These are phyloP conservation scores for Polytrichum commune DNA, from an alignment of 225 moss, liverwort and hornwort genomes.

Conservation along the genomic window DNA sequence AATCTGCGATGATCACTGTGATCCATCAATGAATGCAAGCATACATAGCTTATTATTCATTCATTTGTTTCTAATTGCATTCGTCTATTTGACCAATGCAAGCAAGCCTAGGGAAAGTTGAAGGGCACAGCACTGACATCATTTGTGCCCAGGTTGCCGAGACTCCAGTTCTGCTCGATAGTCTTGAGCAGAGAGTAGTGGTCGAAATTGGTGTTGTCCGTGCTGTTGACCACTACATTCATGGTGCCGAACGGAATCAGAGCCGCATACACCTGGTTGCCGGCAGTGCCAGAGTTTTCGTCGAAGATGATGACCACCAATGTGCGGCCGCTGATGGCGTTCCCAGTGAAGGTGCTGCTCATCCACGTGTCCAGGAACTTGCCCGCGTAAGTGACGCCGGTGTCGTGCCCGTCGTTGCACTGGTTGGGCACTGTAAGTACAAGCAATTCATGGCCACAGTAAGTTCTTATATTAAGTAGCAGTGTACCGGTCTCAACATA, in stretches of 20 bases:
- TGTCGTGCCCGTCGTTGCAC: constrained; percentile 12
- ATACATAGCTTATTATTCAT: too few species aligned
- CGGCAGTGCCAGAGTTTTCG: constrained; percentile 3
- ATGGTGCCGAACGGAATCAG: constrained; percentile 8
- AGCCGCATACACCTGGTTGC: constrained; percentile 10
- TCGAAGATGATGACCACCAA: constrained; percentile 7
- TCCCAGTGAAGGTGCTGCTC: constrained; percentile 5
- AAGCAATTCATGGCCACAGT: too few species aligned
- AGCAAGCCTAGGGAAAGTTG: constrained; percentile 6
- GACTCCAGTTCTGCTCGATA: constrained; percentile 1
- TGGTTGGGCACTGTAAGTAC: constrained; percentile 1
- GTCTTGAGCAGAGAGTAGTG: constrained; percentile 8
- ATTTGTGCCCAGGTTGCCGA: neutral
- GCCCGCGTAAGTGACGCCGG: constrained; percentile 3
- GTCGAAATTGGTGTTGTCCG: constrained; percentile 4
- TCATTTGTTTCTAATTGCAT: too few species aligned
- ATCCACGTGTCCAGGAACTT: constrained; percentile 5
- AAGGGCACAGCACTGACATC: constrained; percentile 5
- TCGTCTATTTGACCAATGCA: too few species aligned
- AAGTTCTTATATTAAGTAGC: too few species aligned
- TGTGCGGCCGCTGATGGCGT: constrained; percentile 11
- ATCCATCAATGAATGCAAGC: too few species aligned
- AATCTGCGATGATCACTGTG: too few species aligned
- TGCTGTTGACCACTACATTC: neutral
- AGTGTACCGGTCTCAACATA: too few species aligned